These are phyloP conservation scores for Hsuehochloa calcarea DNA, from an alignment of 176 grass and related monocot species.

Conservation along the genomic window DNA sequence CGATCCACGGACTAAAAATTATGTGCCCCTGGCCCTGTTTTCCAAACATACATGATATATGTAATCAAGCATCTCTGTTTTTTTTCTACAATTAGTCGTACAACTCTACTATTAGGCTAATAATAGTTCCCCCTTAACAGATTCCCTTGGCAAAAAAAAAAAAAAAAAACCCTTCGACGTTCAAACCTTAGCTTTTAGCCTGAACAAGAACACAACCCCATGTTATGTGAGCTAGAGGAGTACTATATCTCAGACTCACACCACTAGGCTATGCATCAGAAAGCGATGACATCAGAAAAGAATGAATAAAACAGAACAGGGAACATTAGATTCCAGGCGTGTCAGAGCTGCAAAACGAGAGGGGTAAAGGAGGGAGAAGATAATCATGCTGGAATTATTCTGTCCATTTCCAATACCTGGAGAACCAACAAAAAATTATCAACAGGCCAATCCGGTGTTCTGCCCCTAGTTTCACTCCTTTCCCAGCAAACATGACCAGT, in stretches of 20 bases:
- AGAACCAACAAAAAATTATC: background rate
- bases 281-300: background rate
- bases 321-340: conserved; percentile 35
- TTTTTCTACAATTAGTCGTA: background rate
- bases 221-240: background rate
- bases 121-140: too few species aligned
- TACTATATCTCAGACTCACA: background rate
- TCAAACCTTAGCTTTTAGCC: background rate
- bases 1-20: too few species aligned
- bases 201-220: background rate
- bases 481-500: background rate
- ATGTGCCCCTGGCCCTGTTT: too few species aligned
- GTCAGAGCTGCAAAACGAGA: conserved; percentile 13
- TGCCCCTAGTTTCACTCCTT: conserved; percentile 29
- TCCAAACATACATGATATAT: too few species aligned
- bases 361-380: background rate
- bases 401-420: background rate
- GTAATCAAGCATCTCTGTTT: background rate
- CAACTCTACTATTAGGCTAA: background rate
- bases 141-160: too few species aligned
- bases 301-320: conserved; percentile 29
- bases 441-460: conserved; percentile 22
- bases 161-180: background rate
- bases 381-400: conserved; percentile 20
- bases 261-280: background rate